Evolutionary conservation across 768 basidiomycete genomes (phyloP).

Genomic region (Gyrodon lividus): DNA sequence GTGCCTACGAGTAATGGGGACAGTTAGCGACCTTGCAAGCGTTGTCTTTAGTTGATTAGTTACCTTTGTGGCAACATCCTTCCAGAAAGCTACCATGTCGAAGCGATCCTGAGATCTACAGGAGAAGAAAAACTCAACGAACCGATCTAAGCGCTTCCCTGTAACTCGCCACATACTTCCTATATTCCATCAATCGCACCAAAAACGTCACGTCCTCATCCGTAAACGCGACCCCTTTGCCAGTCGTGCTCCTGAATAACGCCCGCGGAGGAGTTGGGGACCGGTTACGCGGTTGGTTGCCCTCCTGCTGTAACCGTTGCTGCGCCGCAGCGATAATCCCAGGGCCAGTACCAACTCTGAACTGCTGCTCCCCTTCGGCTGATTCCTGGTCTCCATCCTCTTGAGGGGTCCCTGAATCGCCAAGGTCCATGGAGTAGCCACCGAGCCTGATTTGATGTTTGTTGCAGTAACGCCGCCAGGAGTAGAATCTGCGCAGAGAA

Average conservation of each 20-base stretch:
- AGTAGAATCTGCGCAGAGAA: constrained; percentile 65
- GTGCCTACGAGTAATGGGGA: constrained; percentile 50
- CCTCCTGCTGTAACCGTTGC: constrained; percentile 39
- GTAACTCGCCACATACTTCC: constrained; percentile 49
- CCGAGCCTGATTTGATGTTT: constrained; percentile 90
- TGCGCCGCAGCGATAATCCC: constrained; percentile 46
- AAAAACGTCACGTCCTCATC: constrained; percentile 79
- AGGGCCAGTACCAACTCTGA: constrained; percentile 37
- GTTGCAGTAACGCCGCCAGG: constrained; percentile 90
- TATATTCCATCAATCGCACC: constrained; percentile 73
- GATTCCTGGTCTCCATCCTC: constrained; percentile 45
- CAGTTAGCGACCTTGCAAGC: neutral
- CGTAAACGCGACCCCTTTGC: constrained; percentile 88
- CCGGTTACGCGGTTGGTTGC: constrained; percentile 46
- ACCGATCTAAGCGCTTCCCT: neutral
- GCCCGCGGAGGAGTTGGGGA: constrained; percentile 83
- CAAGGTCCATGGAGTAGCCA: constrained; percentile 75
- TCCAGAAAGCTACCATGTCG: constrained; percentile 80
- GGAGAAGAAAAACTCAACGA: constrained; percentile 8
- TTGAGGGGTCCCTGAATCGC: constrained; percentile 45
- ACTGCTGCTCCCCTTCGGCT: constrained; percentile 41
- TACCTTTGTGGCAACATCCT: constrained; percentile 70
- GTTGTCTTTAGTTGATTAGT: constrained; percentile 9
- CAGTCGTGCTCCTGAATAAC: constrained; percentile 80
- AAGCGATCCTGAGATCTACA: constrained; percentile 55